Conservation (phyloP, 169 alveolate genomes). For the Blepharisma undulans region DNA sequence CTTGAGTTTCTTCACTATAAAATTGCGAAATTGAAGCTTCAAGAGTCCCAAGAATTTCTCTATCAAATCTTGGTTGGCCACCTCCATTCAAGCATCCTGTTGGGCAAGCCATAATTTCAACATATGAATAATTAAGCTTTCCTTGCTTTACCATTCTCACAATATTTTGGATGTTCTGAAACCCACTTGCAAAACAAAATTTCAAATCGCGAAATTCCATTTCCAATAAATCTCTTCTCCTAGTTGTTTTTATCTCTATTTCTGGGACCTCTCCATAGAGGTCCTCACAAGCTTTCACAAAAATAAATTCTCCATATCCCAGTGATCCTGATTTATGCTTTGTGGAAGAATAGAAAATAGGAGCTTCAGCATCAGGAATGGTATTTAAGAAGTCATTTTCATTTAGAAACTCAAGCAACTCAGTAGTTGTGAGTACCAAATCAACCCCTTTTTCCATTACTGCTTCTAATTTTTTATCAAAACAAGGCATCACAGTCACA, state of each 20-base stretch:
- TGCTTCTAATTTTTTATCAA: constrained; percentile 81
- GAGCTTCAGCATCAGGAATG: not conserved
- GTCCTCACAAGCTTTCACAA: constrained; percentile 54
- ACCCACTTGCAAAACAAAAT: constrained; percentile 74
- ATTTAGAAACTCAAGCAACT: constrained; percentile 60
- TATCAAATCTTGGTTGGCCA: constrained; percentile 44
- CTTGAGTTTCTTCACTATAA: not conserved
- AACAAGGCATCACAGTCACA: constrained; percentile 79
- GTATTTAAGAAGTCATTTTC: not conserved
- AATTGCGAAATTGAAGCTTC: not conserved
- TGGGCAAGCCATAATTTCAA: constrained; percentile 74
- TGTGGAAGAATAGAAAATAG: not conserved
- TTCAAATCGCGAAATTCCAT: constrained; percentile 47
- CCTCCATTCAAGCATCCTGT: constrained; percentile 71
- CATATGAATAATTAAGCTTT: constrained; percentile 64
- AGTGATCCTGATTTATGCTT: constrained; percentile 51
- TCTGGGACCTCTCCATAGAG: constrained; percentile 51
- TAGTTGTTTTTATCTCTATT: constrained; percentile 48
- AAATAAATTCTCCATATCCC: constrained; percentile 68
- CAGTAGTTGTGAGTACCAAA: constrained; percentile 78
- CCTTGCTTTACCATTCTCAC: constrained; percentile 66
- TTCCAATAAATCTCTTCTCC: constrained; percentile 50
- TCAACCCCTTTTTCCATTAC: constrained; percentile 72
- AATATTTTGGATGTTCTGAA: constrained; percentile 74
- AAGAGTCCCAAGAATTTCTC: not conserved